Evolutionary conservation across 2,329 filamentous ascomycete species (phyloP).

Genomic region (Dothidotthia symphoricarpi): DNA sequence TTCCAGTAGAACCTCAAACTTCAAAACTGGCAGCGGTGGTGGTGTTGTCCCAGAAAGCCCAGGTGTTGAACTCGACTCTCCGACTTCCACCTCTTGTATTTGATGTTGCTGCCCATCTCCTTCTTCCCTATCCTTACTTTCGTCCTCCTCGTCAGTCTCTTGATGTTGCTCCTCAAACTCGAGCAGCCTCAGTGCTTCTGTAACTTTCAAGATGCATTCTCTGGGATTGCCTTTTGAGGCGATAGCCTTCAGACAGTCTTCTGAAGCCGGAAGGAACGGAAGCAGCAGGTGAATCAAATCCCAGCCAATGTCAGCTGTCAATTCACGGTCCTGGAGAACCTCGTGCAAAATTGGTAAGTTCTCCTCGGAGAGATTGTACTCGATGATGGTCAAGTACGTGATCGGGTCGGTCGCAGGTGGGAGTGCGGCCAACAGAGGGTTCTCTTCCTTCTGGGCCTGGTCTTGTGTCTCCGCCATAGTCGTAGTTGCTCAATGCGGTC

Average conservation of each 20-base stretch:
- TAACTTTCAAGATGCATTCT: slow-evolving; percentile 77
- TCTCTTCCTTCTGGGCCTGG: slow-evolving; percentile 26
- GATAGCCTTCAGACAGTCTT: slow-evolving; percentile 69
- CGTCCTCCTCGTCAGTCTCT: slow-evolving; percentile 54
- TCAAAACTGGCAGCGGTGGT: slow-evolving; percentile 48
- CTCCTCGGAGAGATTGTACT: slow-evolving; percentile 67
- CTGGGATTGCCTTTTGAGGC: slow-evolving; percentile 75
- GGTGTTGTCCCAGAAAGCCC: slow-evolving; percentile 21
- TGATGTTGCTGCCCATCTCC: slow-evolving; percentile 15
- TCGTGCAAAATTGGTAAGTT: slow-evolving; percentile 67
- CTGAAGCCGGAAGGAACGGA: slow-evolving; percentile 62
- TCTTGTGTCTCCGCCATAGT: slow-evolving; percentile 36
- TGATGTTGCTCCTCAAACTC: slow-evolving; percentile 52
- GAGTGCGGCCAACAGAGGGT: slow-evolving; percentile 57
- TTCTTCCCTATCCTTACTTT: slow-evolving; percentile 39
- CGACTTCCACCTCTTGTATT: slow-evolving; percentile 22
- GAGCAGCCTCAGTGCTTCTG: slow-evolving; percentile 66
- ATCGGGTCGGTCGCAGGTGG: slow-evolving; percentile 66
- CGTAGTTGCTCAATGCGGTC: not conserved
- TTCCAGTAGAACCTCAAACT: slow-evolving; percentile 68
- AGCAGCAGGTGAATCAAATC: slow-evolving; percentile 76
- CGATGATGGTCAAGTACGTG: slow-evolving; percentile 75
- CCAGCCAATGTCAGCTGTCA: slow-evolving; percentile 79
- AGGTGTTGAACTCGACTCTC: slow-evolving; percentile 35
- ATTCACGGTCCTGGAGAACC: slow-evolving; percentile 64